phyloP scores from a whole-genome alignment of 768 basidiomycete genomes.

The Tulasnella sp. region DNA sequence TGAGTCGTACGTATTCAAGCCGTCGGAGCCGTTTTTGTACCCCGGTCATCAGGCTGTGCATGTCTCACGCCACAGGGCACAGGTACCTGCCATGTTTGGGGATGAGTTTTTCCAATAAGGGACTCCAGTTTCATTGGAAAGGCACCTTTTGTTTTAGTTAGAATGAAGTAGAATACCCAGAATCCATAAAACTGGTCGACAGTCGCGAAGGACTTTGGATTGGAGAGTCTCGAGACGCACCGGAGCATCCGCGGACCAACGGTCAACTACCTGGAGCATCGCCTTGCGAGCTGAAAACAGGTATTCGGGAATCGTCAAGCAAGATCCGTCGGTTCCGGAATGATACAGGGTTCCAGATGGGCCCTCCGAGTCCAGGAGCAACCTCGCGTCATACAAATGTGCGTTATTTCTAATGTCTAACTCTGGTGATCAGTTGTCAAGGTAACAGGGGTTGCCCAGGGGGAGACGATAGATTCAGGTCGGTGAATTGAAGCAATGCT shows the following conservation, averaged over 20 bases:
- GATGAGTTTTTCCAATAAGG: neutral
- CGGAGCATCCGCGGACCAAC: no score
- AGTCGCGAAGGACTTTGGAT: no score
- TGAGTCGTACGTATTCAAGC: conserved; percentile 3
- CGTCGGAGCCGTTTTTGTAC: neutral
- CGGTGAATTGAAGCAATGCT: no score
- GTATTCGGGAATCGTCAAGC: neutral
- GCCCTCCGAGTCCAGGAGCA: neutral
- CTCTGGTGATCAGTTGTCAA: no score
- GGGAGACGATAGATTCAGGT: no score
- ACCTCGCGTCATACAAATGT: no score
- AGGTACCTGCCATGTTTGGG: neutral
- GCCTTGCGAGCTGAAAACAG: neutral
- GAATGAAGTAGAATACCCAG: no score
- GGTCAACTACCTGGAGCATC: neutral
- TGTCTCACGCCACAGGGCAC: neutral
- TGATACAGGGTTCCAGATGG: neutral
- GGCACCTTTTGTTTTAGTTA: no score
- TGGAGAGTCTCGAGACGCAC: no score
- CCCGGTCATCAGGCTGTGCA: neutral
- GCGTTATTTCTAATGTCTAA: no score
- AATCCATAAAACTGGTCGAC: no score
- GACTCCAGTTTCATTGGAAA: neutral
- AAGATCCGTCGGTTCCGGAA: neutral
- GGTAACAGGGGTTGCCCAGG: no score